These are phyloP conservation scores for Aspergillus candidus DNA, from an alignment of 2,329 filamentous ascomycete genomes.

Conservation along the genomic window DNA sequence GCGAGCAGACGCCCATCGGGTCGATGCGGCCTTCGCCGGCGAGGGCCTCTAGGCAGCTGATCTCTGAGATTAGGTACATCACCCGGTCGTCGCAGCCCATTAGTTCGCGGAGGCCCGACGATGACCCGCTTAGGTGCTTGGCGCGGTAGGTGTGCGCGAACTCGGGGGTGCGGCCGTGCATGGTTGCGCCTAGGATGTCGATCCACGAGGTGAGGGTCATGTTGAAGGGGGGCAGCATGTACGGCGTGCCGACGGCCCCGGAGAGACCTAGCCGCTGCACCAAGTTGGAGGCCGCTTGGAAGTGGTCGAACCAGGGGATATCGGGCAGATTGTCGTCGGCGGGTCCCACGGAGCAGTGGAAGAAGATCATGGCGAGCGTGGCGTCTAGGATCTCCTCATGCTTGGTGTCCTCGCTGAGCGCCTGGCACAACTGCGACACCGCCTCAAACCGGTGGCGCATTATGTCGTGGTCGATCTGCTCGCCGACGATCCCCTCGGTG, in stretches of 20 bases:
- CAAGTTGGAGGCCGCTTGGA: slow-evolving; percentile 80
- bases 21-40: slow-evolving; percentile 73
- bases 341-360: slow-evolving; percentile 85
- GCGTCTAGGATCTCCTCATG: slow-evolving; percentile 88
- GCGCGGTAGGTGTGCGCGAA: slow-evolving; percentile 95
- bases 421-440: slow-evolving; percentile 77
- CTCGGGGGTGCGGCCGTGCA: slow-evolving; percentile 75
- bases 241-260: slow-evolving; percentile 56
- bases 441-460: slow-evolving; percentile 87
- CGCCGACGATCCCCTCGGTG: slow-evolving; percentile 58
- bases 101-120: slow-evolving; percentile 76
- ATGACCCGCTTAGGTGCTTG: slow-evolving; percentile 65
- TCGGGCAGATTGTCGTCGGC: slow-evolving; percentile 79
- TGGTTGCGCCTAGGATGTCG: slow-evolving; percentile 90
- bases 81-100: slow-evolving; percentile 97
- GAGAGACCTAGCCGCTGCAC: slow-evolving; percentile 80
- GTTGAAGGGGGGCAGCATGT: slow-evolving; percentile 73
- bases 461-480: slow-evolving; percentile 83
- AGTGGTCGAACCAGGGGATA: slow-evolving; percentile 96
- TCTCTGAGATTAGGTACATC: slow-evolving; percentile 98
- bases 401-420: slow-evolving; percentile 71
- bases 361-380: slow-evolving; percentile 90
- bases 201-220: slow-evolving; percentile 90
- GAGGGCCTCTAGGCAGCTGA: slow-evolving; percentile 87
- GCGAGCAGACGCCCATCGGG: slow-evolving; percentile 75